Conservation (phyloP, 345 rosid genomes). For the Acer yangbiense region DNA sequence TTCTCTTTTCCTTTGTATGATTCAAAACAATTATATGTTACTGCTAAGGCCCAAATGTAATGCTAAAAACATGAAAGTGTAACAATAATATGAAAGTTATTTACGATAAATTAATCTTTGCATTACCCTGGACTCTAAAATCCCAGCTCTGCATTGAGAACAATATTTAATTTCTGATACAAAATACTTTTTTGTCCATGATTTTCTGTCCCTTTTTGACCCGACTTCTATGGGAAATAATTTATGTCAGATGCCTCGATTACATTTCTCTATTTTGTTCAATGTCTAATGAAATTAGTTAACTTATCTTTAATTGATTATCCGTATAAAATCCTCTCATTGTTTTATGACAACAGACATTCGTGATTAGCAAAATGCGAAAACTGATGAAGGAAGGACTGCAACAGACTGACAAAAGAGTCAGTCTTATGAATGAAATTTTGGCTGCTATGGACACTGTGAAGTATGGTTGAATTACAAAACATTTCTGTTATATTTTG, state of each 20-base stretch:
- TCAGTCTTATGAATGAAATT: constrained; percentile 87
- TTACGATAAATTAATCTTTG: background rate
- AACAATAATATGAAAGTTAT: background rate
- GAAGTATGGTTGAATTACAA: constrained; percentile 57
- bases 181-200: background rate
- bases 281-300: background rate
- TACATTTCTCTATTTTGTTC: background rate
- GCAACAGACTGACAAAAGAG: constrained; percentile 94
- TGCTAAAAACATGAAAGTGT: background rate
- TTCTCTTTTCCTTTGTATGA: background rate
- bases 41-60: background rate
- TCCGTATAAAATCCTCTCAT: constrained; percentile 14
- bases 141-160: background rate
- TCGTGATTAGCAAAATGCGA: constrained; percentile 84
- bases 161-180: background rate
- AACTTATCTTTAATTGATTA: background rate
- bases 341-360: constrained; percentile 51
- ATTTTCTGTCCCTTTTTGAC: background rate
- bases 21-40: too few relatives aligned
- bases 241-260: background rate
- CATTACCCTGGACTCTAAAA: background rate
- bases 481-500: constrained; percentile 12
- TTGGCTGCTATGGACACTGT: constrained; percentile 94
- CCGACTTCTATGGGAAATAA: background rate
- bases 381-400: constrained; percentile 87